Conservation (phyloP, 257 asterid species). For the Jaltomata sinuosa region DNA sequence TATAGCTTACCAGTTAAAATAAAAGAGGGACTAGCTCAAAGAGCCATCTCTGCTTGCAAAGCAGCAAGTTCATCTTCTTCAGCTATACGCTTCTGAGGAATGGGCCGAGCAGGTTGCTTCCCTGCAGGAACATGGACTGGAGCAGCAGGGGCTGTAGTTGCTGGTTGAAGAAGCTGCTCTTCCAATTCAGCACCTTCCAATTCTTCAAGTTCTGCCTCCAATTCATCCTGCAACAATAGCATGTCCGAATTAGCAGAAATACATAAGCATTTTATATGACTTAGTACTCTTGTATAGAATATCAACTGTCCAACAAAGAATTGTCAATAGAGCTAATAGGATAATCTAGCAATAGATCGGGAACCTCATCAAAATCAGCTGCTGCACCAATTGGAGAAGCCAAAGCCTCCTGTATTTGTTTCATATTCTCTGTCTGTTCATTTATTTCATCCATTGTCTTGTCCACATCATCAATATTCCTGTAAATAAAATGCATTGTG, state of each 20-base stretch:
- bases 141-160: constrained; percentile 23
- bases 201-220: constrained; percentile 33
- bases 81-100: constrained; percentile 12
- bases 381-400: constrained; percentile 26
- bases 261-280: not conserved
- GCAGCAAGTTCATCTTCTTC: constrained; percentile 33
- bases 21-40: constrained; percentile 6
- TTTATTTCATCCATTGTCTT: constrained; percentile 31
- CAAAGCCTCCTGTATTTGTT: constrained; percentile 27
- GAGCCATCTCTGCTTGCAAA: constrained; percentile 29
- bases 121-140: constrained; percentile 17
- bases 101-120: constrained; percentile 15
- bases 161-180: constrained; percentile 29
- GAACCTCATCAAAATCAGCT: constrained; percentile 30
- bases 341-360: not conserved
- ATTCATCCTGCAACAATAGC: constrained; percentile 18
- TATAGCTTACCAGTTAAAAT: not conserved
- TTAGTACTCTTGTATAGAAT: not conserved
- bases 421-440: constrained; percentile 28
- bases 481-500: not conserved
- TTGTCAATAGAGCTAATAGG: not conserved
- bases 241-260: not conserved
- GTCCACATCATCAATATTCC: constrained; percentile 32
- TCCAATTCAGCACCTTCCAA: constrained; percentile 26
- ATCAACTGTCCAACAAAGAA: not conserved